These are phyloP conservation scores for Ogataea glucozyma DNA, from an alignment of 805 yeast genomes.

Conservation along the genomic window DNA sequence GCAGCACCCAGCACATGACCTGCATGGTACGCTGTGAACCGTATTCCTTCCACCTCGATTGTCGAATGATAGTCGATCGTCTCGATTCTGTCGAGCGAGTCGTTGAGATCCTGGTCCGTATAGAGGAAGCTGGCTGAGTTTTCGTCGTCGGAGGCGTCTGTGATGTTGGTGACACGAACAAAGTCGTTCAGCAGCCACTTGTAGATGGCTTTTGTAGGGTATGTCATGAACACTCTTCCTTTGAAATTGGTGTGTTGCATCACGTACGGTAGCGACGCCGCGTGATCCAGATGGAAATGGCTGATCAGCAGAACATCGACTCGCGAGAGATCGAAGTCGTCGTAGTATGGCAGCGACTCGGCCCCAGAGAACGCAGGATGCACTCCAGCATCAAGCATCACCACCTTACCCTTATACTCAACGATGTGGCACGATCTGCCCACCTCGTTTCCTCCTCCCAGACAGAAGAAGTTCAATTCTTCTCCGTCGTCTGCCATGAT, in stretches of 20 bases:
- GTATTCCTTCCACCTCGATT: conserved; percentile 87
- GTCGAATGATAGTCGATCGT: conserved; percentile 96
- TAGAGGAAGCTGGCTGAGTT: conserved; percentile 52
- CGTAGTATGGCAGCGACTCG: conserved; percentile 91
- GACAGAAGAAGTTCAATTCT: conserved; percentile 71
- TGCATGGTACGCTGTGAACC: conserved; percentile 97
- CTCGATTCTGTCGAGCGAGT: conserved; percentile 86
- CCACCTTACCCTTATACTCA: conserved; percentile 88
- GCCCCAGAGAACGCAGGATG: conserved; percentile 94
- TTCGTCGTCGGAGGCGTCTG: conserved; percentile 47
- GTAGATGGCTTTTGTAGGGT: conserved; percentile 97
- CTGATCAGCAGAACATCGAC: conserved; percentile 86
- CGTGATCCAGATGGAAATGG: conserved; percentile 97
- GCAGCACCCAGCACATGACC: conserved; percentile 99
- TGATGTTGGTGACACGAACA: conserved; percentile 78
- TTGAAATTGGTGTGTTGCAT: conserved; percentile 95
- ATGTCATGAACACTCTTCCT: conserved; percentile 98
- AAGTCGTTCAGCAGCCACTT: conserved; percentile 94
- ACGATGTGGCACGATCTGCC: conserved; percentile 95
- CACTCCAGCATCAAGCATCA: conserved; percentile 97
- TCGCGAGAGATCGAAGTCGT: conserved; percentile 85
- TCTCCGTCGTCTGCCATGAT: conserved; percentile 11
- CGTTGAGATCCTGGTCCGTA: conserved; percentile 86
- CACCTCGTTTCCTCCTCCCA: conserved; percentile 98
- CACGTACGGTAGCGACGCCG: conserved; percentile 95